Evolutionary conservation across 2,329 filamentous ascomycete species (phyloP), one percentile per base, ranked within the genome.

Genomic region (Ascochyta viciae-villosae): DNA sequence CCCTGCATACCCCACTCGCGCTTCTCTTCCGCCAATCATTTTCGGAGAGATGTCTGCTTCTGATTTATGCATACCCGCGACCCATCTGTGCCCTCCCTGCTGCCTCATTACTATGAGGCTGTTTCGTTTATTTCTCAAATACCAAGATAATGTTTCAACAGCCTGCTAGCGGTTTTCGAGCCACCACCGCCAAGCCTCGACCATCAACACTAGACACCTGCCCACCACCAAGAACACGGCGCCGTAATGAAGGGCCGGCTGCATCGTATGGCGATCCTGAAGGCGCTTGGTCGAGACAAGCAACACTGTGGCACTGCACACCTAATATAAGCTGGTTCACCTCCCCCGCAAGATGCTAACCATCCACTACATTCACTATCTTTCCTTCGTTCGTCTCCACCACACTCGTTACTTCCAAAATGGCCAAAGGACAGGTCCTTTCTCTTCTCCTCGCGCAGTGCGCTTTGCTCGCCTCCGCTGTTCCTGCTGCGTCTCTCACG

Each of bases 391-490:
- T 40, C 41, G 22, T 44, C 15, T 22, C 24, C n/a, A 44, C 24
- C n/a, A 44, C 48, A 51, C 39, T 48, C 43, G 27, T 47, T 52
- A 24, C 31, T 41, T 40, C 26, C 48, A 40, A 42, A 24, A 57
- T 57, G 54, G 49, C 23, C 29, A 51, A 39, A 31, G 40, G 38
- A 23, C 44, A 52, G 27, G 22, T 52, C 39, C 44, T 52, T 42
- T 41, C 43, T 19, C 31, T 52, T 39, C 29, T 57, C 12, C 37
- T 45, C 6, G 39, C 43, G 39, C 54, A 57, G 29, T 44, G 45
- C 54, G 41, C 48, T 26, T 22, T 34, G 22, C 22, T 57, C 4
- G 33, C 39, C 42, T 46, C 41, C 15, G 53, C 53, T 10, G 47
- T 23, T 23, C 53, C 54, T n/a, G 19, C 51, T 33, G 51, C 51